Evolutionary conservation across 2,329 filamentous ascomycete genomes (phyloP).

Genomic region (Rhynchosporium graminicola): DNA sequence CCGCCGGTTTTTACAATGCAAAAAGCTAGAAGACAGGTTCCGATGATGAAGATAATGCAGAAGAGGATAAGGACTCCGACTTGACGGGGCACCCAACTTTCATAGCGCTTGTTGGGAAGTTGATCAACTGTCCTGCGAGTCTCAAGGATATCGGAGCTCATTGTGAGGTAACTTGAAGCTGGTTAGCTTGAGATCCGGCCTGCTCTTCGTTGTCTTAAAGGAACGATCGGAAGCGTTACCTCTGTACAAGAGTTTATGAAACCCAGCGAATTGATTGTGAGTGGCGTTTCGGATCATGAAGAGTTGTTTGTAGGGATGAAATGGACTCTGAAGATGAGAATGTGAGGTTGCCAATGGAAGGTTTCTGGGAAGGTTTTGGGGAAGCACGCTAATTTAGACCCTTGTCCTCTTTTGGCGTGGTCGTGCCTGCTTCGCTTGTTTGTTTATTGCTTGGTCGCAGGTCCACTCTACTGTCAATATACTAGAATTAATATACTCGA

Average conservation of each 20-base stretch:
- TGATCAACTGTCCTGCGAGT: constrained; percentile 25
- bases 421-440: not conserved
- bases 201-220: not conserved
- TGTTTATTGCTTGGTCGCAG: not conserved
- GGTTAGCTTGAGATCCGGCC: not conserved
- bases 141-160: constrained; percentile 27
- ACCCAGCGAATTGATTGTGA: not conserved
- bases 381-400: not conserved
- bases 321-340: not conserved
- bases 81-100: constrained; percentile 58
- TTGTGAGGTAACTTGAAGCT: constrained; percentile 19
- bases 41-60: constrained; percentile 59
- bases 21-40: constrained; percentile 50
- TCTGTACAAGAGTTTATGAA: not conserved
- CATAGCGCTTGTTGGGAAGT: constrained; percentile 51
- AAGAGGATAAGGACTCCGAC: constrained; percentile 64
- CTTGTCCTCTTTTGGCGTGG: constrained; percentile 3
- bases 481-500: not conserved
- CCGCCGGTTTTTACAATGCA: constrained; percentile 50
- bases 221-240: not conserved
- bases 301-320: not conserved
- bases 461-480: too few species aligned
- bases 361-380: not conserved
- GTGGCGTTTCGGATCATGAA: not conserved
- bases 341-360: not conserved